Evolutionary conservation across 1,284 basidiomycete species (phyloP), one percentile per base, ranked within the genome.

Genomic region (Fomitopsis pinicola): DNA sequence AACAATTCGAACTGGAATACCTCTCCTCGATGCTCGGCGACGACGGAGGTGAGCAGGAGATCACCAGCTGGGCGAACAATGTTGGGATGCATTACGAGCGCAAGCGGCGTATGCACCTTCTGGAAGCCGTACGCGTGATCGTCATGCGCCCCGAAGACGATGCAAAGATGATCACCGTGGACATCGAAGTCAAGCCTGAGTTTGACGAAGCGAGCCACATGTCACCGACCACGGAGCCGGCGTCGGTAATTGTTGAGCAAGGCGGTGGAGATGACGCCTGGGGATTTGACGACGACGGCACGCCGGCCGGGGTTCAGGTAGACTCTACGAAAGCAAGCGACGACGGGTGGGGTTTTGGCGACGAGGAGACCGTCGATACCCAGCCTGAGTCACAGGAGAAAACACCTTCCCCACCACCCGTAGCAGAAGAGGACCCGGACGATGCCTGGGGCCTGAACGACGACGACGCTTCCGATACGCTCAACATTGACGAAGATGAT

Each of bases 21-120:
- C 71, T 88, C 22, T 69, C 81, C n/a, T 72, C 71, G 12, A 66
- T 85, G 61, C 75, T 87, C 9, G 80, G 82, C 15, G 82, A 81
- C 55, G 80, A 80, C 4, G 62, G 66, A 6, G 75, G 76, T 7
- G 84, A 88, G 50, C 76, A 76, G 40, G 77, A 83, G 19, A 79
- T 91, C 57, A 79, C 80, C 70, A 64, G 72, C 5, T 93, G 91
- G 91, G 82, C 80, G 3, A 80, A 84, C 58, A 80, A 81, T 3
- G 77, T 90, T 19, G 80, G 82, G 35, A 75, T 80, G 2, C 91
- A 93, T 72, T 93, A 91, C 68, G 91, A 92, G 72, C 83, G 85
- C 62, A 84, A 85, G 68, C 75, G 90, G 64, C 80, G 91, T 8
- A 75, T 82, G 35, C 77, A 80, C 57, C 82, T 92, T 54, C 77